Conservation (phyloP, 2,329 filamentous ascomycete genomes). For the Mycosphaerella arachidis region DNA sequence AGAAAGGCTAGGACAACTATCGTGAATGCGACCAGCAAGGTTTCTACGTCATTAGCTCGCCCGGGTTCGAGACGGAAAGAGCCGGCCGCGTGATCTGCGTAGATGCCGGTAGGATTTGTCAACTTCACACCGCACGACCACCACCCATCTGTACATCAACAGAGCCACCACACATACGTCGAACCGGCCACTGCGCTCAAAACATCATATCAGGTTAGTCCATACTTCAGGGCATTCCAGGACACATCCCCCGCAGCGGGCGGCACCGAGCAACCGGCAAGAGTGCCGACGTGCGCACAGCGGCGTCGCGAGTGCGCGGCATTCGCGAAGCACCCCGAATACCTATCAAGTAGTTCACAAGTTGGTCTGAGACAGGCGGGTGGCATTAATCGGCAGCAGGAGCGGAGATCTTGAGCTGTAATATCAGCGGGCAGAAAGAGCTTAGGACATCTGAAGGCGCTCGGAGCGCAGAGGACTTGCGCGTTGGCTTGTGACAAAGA, state of each 20-base stretch:
- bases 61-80: background rate
- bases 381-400: background rate
- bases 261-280: background rate
- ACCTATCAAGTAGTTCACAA: background rate
- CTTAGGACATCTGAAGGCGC: conserved; percentile 16
- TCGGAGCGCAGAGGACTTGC: background rate
- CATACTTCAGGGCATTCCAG: background rate
- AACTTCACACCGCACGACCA: background rate
- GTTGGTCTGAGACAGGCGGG: background rate
- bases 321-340: background rate
- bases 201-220: background rate
- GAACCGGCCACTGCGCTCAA: background rate
- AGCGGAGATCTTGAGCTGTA: background rate
- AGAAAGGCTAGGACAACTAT: background rate
- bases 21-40: background rate
- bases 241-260: background rate
- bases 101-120: too few species aligned
- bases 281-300: background rate
- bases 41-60: background rate
- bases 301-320: background rate
- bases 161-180: background rate
- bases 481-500: conserved; percentile 5
- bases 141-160: background rate
- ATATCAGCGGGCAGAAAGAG: conserved; percentile 28
- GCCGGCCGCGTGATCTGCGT: too few species aligned